Base-by-base conservation (phyloP, 495 filamentous ascomycete species). In the Baudoinia panamericana region DNA sequence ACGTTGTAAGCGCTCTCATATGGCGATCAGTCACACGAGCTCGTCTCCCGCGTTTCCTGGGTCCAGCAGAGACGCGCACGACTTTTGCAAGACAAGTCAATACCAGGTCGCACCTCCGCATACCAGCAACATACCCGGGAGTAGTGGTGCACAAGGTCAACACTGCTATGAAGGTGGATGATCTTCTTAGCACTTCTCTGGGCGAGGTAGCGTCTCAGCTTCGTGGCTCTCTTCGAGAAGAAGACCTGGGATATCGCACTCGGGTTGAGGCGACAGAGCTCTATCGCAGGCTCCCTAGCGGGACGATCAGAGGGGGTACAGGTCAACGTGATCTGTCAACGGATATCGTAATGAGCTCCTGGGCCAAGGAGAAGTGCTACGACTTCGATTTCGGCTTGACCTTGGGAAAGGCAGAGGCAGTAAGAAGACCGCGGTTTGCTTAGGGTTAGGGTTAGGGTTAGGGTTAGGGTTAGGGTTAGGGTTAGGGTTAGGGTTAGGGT, bases 301-400 rank as follows among this genome's bases (percentile, higher is more conserved):
- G 61, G 30, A 52, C 30, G 5, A 39, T 32, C 4, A 25, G 62
- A 9, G 53, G 41, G 5, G 36, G 63, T 35, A 54, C 57, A 3
- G 57, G 54, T 7, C 41, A 45, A 6, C n/a, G n/a, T n/a, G 55
- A 61, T 20, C 43, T 43, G 19, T 52, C 57, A 0, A 41, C 36
- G 16, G 71, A 72, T 39, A 43, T 73, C 7, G 63, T 67, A 60
- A 31, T 75, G 4, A 71, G 65, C 48, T 75, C 69, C 7, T 77
- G 70, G 73, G 56, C 65, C 0, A 65, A 67, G 28, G 35, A 66
- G 15, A 48, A 61, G 13, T 63, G 50, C 45, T 69, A 68, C 44
- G 48, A 55, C 0, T 51, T 67, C 9, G 65, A 73, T 46, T 74
- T 73, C 27, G 56, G 57, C n/a, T 24, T 68, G 5, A 65, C 62